Evolutionary conservation across 192 early-diverging fungal species (phyloP), one percentile per base, ranked within the genome.

Genomic region (Lobulomyces angularis): DNA sequence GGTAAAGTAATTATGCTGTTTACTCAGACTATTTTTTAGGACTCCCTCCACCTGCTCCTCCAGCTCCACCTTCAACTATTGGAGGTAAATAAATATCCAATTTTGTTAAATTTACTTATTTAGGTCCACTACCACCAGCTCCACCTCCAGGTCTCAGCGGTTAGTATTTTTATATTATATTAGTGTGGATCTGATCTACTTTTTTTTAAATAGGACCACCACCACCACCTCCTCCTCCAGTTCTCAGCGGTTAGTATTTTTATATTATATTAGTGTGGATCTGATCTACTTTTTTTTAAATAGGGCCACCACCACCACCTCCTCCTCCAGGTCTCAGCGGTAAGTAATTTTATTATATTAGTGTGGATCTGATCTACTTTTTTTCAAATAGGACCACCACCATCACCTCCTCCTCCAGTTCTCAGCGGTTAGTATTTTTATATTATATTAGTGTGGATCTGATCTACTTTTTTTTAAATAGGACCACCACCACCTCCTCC

Each of bases 221-320:
- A n/a, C 59, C 59, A 39, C 59, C 53, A 11, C 59, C 59, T 5
- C 59, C 61, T 35, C 57, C 57, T 25, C 51, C 47, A 31, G 26
- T 12, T 41, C 41, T 27, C 59, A 16, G 31, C 12, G 31, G 31
- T 32, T 32, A 32, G 16, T 12, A 12, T 32, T 32, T 32, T 32
- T 32, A 12, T 32, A 32, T 12, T 32, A 16, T 39, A 12, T 39
- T 16, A 39, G 9, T 29, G 27, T 43, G 41, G 5, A 8, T 43
- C 8, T 25, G 27, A 14, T 23, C 24, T 18, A 6, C 8, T 43
- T 43, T 21, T 25, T 8, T 6, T 6, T 18, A 16, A 23, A 32
- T 35, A 12, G 31, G 45, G 21, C 57, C 57, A 27, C 57, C 57
- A 26, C 57, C 57, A 16, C 57, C 57, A 11, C 60, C 55, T 25